Evolutionary conservation across 495 filamentous ascomycete species (phyloP).

Genomic region (Penicillium daleae): DNA sequence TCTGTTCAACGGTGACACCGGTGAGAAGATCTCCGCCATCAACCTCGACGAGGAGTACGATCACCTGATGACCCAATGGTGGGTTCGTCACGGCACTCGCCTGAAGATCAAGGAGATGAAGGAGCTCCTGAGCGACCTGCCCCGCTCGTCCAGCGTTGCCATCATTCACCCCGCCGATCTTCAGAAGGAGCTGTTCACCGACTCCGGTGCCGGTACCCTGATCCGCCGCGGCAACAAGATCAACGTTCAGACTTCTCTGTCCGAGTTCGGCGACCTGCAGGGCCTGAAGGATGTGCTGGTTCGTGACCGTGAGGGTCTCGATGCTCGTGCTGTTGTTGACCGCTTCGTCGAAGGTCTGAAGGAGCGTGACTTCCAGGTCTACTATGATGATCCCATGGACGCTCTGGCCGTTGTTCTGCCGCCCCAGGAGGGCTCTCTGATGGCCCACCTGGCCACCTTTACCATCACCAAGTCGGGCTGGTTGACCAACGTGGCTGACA

Average conservation of each 20-base stretch:
- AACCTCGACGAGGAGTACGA: constrained; percentile 98
- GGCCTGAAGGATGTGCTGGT: constrained; percentile 82
- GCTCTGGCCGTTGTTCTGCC: constrained; percentile 92
- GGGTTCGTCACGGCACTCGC: constrained; percentile 94
- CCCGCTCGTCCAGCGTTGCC: constrained; percentile 90
- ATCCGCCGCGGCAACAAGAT: constrained; percentile 94
- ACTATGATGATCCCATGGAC: constrained; percentile 96
- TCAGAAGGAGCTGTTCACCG: constrained; percentile 95
- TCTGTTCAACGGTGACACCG: constrained; percentile 88
- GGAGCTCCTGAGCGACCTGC: constrained; percentile 83
- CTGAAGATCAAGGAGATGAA: constrained; percentile 99
- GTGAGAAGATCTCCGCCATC: constrained; percentile 95
- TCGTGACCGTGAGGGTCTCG: constrained; percentile 81
- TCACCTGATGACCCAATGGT: constrained; percentile 89
- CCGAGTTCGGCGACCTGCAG: constrained; percentile 77
- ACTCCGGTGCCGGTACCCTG: constrained; percentile 92
- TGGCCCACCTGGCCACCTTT: constrained; percentile 87
- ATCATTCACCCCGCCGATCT: constrained; percentile 96
- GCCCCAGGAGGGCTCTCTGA: constrained; percentile 52
- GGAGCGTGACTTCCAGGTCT: constrained; percentile 84
- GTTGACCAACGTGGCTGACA: constrained; percentile 96
- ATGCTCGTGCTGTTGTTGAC: constrained; percentile 82
- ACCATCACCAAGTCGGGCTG: constrained; percentile 95
- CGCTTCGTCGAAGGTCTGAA: constrained; percentile 79
- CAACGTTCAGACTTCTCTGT: constrained; percentile 69